phyloP scores from a whole-genome alignment of 1,284 basidiomycete species.

The Cryptococcus sp. region DNA sequence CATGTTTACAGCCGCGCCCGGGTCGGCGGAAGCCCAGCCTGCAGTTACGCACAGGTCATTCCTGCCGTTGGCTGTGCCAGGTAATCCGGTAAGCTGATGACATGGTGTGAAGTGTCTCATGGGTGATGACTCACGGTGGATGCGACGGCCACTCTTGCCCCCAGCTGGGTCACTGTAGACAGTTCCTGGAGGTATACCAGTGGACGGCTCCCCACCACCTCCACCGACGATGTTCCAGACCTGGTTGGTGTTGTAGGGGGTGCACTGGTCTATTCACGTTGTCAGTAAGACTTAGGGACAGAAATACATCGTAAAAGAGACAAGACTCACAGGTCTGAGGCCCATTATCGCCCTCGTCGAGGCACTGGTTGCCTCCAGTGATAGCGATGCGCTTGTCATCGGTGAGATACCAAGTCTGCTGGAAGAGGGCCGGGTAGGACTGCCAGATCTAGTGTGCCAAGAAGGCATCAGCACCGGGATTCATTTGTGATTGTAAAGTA shows the following conservation, averaged over 20 bases:
- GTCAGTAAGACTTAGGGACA: neutral
- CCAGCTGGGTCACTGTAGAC: conserved; percentile 12
- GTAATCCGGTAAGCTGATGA: neutral
- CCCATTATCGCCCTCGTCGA: conserved; percentile 29
- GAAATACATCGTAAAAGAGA: neutral
- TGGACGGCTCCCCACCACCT: conserved; percentile 1
- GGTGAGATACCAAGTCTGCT: conserved; percentile 30
- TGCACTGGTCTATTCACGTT: neutral
- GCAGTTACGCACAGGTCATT: conserved; percentile 12
- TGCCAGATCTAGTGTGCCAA: conserved; percentile 14
- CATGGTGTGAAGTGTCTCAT: neutral
- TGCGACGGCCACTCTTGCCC: conserved; percentile 7
- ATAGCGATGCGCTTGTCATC: conserved; percentile 38
- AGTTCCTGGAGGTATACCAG: neutral
- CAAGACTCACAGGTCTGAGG: conserved; percentile 32
- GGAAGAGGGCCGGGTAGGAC: conserved; percentile 23
- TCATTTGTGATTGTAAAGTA: neutral
- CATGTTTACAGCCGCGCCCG: conserved; percentile 8
- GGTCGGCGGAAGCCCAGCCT: neutral
- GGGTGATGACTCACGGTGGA: conserved; percentile 11
- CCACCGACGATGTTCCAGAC: conserved; percentile 12
- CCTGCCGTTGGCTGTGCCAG: neutral
- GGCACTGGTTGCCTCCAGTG: conserved; percentile 30
- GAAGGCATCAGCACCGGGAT: neutral
- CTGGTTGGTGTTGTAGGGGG: conserved; percentile 14